Conservation (phyloP, 1,139 yeast species). For the Suhomyces atakaporum region DNA sequence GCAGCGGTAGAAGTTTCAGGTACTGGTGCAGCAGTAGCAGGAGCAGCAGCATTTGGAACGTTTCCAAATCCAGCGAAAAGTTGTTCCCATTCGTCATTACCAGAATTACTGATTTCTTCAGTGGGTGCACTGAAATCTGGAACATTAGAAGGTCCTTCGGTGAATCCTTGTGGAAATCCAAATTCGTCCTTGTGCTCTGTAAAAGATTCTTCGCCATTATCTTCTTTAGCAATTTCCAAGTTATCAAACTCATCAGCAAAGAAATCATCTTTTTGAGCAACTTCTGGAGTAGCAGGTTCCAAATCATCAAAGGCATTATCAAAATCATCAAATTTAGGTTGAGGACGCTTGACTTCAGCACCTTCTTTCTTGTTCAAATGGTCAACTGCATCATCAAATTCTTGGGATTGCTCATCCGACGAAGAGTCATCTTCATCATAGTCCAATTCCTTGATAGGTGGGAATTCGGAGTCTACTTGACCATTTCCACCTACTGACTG, state of each 20-base stretch:
- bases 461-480: conserved; percentile 54
- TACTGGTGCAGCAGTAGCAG: conserved; percentile 3
- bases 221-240: conserved; percentile 49
- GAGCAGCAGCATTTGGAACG: conserved; percentile 23
- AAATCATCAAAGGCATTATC: conserved; percentile 43
- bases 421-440: conserved; percentile 58
- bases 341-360: conserved; percentile 23
- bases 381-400: conserved; percentile 46
- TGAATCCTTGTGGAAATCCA: conserved; percentile 44
- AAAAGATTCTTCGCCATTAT: conserved; percentile 29
- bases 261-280: conserved; percentile 24
- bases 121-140: conserved; percentile 30
- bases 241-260: conserved; percentile 55
- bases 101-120: conserved; percentile 16
- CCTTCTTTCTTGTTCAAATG: conserved; percentile 24
- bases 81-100: conserved; percentile 90
- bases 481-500: conserved; percentile 7
- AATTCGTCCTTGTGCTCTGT: conserved; percentile 17
- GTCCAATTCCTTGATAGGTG: conserved; percentile 68
- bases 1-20: conserved; percentile 7
- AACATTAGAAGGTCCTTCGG: conserved; percentile 27
- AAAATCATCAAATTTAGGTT: conserved; percentile 32
- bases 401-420: conserved; percentile 28
- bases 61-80: conserved; percentile 88
- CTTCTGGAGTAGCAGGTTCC: conserved; percentile 40